Base-by-base conservation (phyloP, 257 asterid genomes). In the Penstemon newberryi region DNA sequence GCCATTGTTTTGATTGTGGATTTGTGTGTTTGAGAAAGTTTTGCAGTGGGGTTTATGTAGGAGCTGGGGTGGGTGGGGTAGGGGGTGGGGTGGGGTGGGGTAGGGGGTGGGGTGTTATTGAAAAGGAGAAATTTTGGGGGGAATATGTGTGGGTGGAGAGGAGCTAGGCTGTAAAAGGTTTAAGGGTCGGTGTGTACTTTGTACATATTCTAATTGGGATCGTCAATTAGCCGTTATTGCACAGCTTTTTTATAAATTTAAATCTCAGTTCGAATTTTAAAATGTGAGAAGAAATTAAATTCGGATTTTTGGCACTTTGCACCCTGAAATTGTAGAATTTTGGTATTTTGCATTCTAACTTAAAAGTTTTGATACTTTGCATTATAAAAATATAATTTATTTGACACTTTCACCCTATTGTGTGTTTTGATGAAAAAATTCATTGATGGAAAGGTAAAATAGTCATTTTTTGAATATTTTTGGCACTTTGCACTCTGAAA, bases 81-180 rank as follows among this genome's bases (percentile, higher is more conserved):
- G 18, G 18, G 18, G 18, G 18, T 15, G 18, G 18, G 18, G 18
- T 15, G 0, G 18, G 18, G 18, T 15, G n/a, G n/a, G n/a, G n/a
- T n/a, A n/a, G 0, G 33, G 33, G 33, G 33, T 25, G 2, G 33
- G 33, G 0, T 59, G 82, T 61, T 33, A 65, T 43, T 19, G 40
- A 53, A 50, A 61, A 43, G 69, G 57, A 37, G 7, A 60, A 50
- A 38, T 50, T 50, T 75, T 7, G 52, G 58, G 47, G 55, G 54
- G 75, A 66, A 69, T 59, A 4, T 62, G 71, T 38, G 71, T 25
- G 74, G 33, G 75, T 49, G 75, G 80, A 56, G 64, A 56, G 75
- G 49, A 61, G 84, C 77, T 75, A 58, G 81, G 83, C 81, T 76
- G 84, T 65, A 72, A 79, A 76, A 63, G 33, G 79, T 75, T 12